phyloP scores from a whole-genome alignment of 2,329 filamentous ascomycete species.

The Microascus cirrosus region DNA sequence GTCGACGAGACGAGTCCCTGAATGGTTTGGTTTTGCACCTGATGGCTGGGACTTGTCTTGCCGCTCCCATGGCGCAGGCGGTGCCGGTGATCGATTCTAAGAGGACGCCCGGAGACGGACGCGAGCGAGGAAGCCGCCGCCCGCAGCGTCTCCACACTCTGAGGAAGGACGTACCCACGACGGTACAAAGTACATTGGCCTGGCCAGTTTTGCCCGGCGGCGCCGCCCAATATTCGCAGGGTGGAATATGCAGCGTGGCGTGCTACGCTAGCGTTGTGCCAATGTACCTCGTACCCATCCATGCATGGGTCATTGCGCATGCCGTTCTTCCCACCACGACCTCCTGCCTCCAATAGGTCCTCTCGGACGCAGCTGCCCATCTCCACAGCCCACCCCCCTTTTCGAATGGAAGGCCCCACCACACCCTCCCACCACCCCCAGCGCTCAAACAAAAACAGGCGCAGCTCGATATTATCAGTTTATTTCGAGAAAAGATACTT shows the following conservation, averaged over 20 bases:
- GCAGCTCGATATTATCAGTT: conserved; percentile 1
- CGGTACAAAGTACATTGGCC: not conserved
- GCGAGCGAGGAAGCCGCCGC: not conserved
- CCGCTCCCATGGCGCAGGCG: not conserved
- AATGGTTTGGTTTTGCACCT: not conserved
- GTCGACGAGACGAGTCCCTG: not conserved
- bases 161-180: not conserved
- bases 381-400: not conserved
- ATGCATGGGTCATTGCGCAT: not conserved
- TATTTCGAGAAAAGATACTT: not conserved
- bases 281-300: not conserved
- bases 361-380: not conserved
- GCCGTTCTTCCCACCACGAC: not conserved
- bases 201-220: not conserved
- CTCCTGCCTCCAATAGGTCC: not conserved
- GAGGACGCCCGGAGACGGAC: not conserved
- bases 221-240: not conserved
- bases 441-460: conserved; percentile 5
- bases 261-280: not conserved
- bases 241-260: not conserved
- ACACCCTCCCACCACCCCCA: conserved; percentile 2
- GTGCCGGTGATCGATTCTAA: not conserved
- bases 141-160: not conserved
- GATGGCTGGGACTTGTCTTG: not conserved
- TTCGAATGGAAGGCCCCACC: not conserved